These are phyloP conservation scores for Dimocarpus longan DNA, from an alignment of 345 rosid species.

Conservation along the genomic window DNA sequence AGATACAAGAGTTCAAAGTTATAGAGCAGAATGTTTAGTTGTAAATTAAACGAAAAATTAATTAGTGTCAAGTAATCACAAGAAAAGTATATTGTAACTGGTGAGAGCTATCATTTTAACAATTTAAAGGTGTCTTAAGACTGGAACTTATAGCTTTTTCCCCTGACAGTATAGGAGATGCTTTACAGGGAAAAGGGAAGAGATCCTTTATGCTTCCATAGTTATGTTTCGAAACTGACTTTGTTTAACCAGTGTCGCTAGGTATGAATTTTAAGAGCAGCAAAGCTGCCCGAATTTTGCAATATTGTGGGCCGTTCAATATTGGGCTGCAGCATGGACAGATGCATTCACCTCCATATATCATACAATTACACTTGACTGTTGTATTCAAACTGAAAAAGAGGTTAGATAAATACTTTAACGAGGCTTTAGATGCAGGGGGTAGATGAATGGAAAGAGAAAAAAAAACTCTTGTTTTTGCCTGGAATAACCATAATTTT, in stretches of 20 bases:
- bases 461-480: neutral
- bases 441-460: neutral
- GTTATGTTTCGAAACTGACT: no score
- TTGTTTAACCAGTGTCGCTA: no score
- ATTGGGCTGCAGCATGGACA: neutral
- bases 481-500: neutral
- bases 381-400: no score
- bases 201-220: no score
- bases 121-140: slow-evolving; percentile 1
- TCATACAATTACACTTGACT: neutral
- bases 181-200: no score
- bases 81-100: neutral
- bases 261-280: no score
- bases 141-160: neutral
- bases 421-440: neutral
- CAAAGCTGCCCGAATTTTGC: no score
- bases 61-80: no score
- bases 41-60: no score
- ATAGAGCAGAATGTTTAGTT: no score
- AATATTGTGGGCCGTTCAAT: neutral
- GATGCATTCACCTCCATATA: neutral
- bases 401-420: neutral
- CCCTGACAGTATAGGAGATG: no score
- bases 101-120: neutral
- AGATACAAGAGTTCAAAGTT: no score